A percentile compares a stretch with the other conserved stretches of the same genome.
Evolutionary conservation across 2,329 filamentous ascomycete species (phyloP).

Genomic region (Cordyceps fumosorosea): DNA sequence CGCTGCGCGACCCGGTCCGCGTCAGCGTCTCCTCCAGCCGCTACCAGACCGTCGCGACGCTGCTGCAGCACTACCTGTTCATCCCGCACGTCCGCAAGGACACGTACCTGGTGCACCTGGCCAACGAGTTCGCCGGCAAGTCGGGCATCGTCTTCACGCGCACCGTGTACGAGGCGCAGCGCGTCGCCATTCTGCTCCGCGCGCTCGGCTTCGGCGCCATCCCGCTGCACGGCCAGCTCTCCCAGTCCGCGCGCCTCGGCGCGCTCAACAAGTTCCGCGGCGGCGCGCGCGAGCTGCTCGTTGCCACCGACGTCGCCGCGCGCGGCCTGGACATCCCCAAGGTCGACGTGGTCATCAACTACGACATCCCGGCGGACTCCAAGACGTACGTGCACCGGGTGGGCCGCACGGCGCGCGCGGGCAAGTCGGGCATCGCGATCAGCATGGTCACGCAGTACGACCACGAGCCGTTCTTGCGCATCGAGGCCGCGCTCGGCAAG

Average conservation of each 20-base stretch:
- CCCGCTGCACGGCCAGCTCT: conserved; percentile 86
- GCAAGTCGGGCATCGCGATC: conserved; percentile 75
- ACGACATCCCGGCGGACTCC: conserved; percentile 73
- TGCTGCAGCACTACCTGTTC: conserved; percentile 82
- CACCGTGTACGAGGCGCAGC: conserved; percentile 85
- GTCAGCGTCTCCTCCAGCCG: conserved; percentile 77
- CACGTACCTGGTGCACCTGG: conserved; percentile 75
- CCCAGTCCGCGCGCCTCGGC: conserved; percentile 77
- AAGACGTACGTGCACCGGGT: conserved; percentile 92
- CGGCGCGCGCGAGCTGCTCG: conserved; percentile 74
- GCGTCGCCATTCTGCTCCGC: conserved; percentile 75
- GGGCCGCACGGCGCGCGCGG: conserved; percentile 79
- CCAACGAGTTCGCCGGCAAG: conserved; percentile 83
- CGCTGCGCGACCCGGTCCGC: conserved; percentile 73
- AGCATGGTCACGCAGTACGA: conserved; percentile 85
- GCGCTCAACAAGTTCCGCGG: conserved; percentile 86
- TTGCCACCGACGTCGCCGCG: conserved; percentile 90
- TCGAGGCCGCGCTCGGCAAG: conserved; percentile 75
- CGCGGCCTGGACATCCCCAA: conserved; percentile 87
- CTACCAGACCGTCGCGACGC: conserved; percentile 85
- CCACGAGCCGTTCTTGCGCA: conserved; percentile 70
- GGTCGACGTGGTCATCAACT: conserved; percentile 85
- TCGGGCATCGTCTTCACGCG: conserved; percentile 85
- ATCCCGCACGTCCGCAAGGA: conserved; percentile 85
- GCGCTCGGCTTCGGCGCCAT: conserved; percentile 84